phyloP scores from a whole-genome alignment of 768 basidiomycete species.

The Lactifluus volemus region DNA sequence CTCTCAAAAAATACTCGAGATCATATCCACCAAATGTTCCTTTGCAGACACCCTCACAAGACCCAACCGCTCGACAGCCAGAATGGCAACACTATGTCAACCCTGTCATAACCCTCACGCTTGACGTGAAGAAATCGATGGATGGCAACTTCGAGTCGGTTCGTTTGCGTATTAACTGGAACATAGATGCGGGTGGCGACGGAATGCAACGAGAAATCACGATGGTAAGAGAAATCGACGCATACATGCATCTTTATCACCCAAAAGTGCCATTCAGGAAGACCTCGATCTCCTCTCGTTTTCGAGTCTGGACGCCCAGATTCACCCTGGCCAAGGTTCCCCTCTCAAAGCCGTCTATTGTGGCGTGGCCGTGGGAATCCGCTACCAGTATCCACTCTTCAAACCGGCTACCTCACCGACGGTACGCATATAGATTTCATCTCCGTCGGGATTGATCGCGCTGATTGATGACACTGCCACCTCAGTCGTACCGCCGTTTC shows the following conservation, averaged over 20 bases:
- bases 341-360: constrained; percentile 79
- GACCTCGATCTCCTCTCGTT: constrained; percentile 68
- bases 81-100: constrained; percentile 81
- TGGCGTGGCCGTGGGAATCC: constrained; percentile 62
- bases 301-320: constrained; percentile 32
- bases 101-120: constrained; percentile 50
- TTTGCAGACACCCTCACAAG: constrained; percentile 14
- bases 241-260: constrained; percentile 2
- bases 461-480: constrained; percentile 7
- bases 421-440: neutral
- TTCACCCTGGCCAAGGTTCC: constrained; percentile 38
- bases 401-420: constrained; percentile 17
- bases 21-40: constrained; percentile 37
- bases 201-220: constrained; percentile 46
- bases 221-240: constrained; percentile 37
- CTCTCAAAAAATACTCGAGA: constrained; percentile 57
- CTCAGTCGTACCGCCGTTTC: constrained; percentile 62
- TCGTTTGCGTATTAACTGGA: constrained; percentile 58
- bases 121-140: constrained; percentile 47
- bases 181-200: constrained; percentile 33
- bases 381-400: constrained; percentile 51
- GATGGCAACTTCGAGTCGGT: constrained; percentile 46
- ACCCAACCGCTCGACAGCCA: constrained; percentile 23
- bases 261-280: constrained; percentile 39
- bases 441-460: neutral